phyloP scores from a whole-genome alignment of 2,329 filamentous ascomycete species.

The Clonostachys sp. region DNA sequence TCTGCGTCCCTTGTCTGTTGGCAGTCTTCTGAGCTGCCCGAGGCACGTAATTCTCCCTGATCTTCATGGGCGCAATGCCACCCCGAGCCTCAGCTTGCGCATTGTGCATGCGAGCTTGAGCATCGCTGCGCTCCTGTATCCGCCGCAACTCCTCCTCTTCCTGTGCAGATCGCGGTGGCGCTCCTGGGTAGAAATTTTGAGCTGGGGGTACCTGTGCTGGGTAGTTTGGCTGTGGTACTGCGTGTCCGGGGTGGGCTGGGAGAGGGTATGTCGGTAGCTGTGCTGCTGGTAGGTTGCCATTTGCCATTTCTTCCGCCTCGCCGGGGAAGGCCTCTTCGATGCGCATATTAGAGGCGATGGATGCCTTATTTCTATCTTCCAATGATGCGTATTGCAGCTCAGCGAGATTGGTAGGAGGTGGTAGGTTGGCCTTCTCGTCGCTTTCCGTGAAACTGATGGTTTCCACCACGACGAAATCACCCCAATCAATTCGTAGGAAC shows the following conservation, averaged over 20 bases:
- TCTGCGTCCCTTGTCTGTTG: conserved; percentile 57
- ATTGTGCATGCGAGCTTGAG: conserved; percentile 63
- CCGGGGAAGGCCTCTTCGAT: conserved; percentile 96
- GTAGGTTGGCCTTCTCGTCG: conserved; percentile 82
- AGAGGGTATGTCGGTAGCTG: conserved; percentile 33
- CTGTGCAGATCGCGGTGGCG: conserved; percentile 30
- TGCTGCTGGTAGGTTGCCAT: conserved; percentile 33
- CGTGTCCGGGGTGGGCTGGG: conserved; percentile 11
- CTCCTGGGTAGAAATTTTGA: conserved; percentile 19
- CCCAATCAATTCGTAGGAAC: conserved; percentile 92
- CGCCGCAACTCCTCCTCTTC: conserved; percentile 60
- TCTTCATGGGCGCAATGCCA: conserved; percentile 71
- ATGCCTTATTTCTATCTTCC: conserved; percentile 90
- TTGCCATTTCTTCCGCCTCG: conserved; percentile 53
- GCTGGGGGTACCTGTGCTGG: conserved; percentile 31
- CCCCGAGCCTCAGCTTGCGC: conserved; percentile 74
- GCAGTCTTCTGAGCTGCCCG: conserved; percentile 70
- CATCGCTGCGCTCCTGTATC: conserved; percentile 59
- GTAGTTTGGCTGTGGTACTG: conserved; percentile 14
- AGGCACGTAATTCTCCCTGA: conserved; percentile 89
- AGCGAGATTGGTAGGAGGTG: conserved; percentile 81
- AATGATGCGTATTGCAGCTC: conserved; percentile 92
- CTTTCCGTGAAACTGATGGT: conserved; percentile 88
- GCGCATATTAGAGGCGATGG: conserved; percentile 73
- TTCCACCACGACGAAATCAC: conserved; percentile 94